Evolutionary conservation across 1,284 basidiomycete species (phyloP), one percentile per base, ranked within the genome.

Genomic region (Paramarasmius palmivorus): DNA sequence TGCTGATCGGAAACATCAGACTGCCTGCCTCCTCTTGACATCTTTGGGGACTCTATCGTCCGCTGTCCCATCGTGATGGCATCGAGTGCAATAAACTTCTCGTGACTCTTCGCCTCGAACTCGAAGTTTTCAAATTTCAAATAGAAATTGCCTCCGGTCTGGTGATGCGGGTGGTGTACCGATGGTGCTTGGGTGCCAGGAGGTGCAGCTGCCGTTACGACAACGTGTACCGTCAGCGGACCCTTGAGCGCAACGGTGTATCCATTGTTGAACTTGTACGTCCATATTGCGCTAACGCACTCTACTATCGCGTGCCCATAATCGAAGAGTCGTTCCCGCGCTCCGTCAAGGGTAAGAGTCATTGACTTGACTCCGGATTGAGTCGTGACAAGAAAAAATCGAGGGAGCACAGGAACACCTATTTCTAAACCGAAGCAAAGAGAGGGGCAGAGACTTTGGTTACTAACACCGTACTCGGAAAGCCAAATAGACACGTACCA

Each of bases 331-430:
- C 86, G 76, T 65, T 92, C 90, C 9, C 83, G 80, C 1, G 84
- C 86, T 36, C 86, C 86, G 60, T 90, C 86, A 15, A 92, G 72
- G 3, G 80, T 78, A 20, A 92, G 68, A 15, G 81, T 77, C 87
- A 92, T 90, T 12, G 85, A 84, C 58, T 83, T 84, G 49, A 91
- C 89, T 17, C 90, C 90, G 4, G 90, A 89, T 64, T 90, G 86
- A 3, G 83, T 84, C 0, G 88, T 90, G 22, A 90, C 86, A 26
- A 90, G 78, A 71, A 92, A 90, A 69, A 91, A 90, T 35, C 88
- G 83, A n/a, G 89, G 84, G 29, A 92, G 73, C 54, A 91, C 88
- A 22, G 85, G 83, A 42, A 83, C 78, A 46, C 82, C 82, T 56
- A 92, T 88, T 70, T 90, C 90, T 91, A 46, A 32, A 25, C 4